Base-by-base conservation (phyloP, 768 basidiomycete species). In the Hygrophorus pudorinus region DNA sequence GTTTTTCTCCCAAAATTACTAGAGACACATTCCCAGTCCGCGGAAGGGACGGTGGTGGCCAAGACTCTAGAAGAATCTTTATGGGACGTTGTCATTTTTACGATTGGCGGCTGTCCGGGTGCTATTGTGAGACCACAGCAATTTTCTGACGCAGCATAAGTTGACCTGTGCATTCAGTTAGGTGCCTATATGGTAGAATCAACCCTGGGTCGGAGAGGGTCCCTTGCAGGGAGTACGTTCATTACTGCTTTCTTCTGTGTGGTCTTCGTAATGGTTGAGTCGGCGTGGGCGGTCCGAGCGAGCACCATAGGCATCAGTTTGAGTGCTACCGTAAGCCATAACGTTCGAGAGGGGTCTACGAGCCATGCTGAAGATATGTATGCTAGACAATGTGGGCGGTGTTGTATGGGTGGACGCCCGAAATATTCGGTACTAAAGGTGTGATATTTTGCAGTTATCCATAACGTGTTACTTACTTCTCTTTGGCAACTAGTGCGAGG, bases 381-480 rank as follows among this genome's bases (percentile, higher is more conserved):
- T 44, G 27, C 31, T 51, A 84, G 81, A 71, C 81, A 2, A 87
- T 88, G 87, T 89, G 83, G 75, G 85, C 87, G 9, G 81, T 90
- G n/a, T 53, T 89, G 41, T 89, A 89, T 52, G 85, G 86, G 62
- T 87, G 86, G 82, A 90, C 89, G 0, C 89, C 89, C 2, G 85
- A 88, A 60, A 82, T 89, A 11, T 92, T 93, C 55, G 79, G 75
- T 0, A 88, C 87, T 0, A 78, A 79, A 66, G 75, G 81, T 81
- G 52, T 31, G 61, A 50, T 38, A n/a, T 34, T 12, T 12, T 6
- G 27, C 11, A 8, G n/a, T 31, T 35, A n/a, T 28, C 16, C 11
- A 24, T 20, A 7, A 13, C 38, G 18, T 38, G 42, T 24, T 8
- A 41, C 42, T 36, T 49, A 10, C 16, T 48, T 27, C 16, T 46